These are phyloP conservation scores for Cenococcum geophilum DNA, from an alignment of 495 filamentous ascomycete genomes.

Conservation along the genomic window DNA sequence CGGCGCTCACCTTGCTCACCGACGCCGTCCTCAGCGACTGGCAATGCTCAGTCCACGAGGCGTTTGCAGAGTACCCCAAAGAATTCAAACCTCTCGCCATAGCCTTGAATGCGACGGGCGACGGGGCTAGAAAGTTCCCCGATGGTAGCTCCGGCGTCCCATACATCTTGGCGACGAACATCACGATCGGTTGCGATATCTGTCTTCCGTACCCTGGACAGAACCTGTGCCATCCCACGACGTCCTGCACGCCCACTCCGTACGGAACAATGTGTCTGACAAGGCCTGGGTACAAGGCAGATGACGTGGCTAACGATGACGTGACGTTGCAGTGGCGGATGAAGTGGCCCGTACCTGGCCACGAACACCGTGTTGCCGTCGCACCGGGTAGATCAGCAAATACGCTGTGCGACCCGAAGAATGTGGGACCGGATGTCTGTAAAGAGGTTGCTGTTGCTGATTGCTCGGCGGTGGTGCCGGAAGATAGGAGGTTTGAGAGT, in stretches of 20 bases:
- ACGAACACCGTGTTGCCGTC: background rate
- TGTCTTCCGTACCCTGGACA: constrained; percentile 3
- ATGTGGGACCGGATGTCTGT: background rate
- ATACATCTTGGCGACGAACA: no score
- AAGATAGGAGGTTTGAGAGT: background rate
- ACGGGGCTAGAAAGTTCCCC: no score
- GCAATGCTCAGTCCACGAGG: no score
- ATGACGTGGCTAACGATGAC: background rate
- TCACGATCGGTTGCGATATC: constrained; percentile 5
- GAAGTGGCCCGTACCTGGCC: background rate
- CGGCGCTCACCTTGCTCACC: no score
- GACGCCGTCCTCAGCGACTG: no score
- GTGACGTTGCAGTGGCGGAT: background rate
- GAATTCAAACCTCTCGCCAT: no score
- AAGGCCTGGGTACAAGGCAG: background rate
- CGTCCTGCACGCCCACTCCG: constrained; percentile 1
- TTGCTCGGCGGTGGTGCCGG: background rate
- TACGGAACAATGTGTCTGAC: background rate
- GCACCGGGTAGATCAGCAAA: background rate
- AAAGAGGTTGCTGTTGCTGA: background rate
- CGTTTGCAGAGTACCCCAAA: no score
- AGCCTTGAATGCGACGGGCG: no score
- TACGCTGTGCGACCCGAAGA: background rate
- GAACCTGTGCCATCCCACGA: constrained; percentile 11
- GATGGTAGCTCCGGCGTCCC: no score